Conservation (phyloP, 2,329 filamentous ascomycete genomes). For the Colletotrichum aenigma region DNA sequence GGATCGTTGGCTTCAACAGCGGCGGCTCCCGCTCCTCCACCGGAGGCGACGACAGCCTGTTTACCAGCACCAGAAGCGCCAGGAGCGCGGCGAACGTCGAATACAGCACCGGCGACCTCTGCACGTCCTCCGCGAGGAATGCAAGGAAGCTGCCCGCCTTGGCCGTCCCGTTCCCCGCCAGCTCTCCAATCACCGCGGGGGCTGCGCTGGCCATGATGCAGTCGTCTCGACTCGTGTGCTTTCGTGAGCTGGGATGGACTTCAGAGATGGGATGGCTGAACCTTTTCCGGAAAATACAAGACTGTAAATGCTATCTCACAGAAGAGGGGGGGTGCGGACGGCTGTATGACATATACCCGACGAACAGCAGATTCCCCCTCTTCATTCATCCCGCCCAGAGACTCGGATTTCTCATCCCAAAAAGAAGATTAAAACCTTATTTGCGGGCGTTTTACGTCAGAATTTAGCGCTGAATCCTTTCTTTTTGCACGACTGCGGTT, state of each 20-base stretch:
- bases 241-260: not conserved
- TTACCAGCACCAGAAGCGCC: not conserved
- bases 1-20: constrained; percentile 41
- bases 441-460: not conserved
- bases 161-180: not conserved
- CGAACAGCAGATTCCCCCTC: not conserved
- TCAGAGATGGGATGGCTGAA: not conserved
- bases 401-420: not conserved
- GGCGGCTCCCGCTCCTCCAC: constrained; percentile 45
- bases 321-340: not conserved
- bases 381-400: not conserved
- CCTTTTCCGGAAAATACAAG: rapidly evolving
- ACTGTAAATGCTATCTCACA: rapidly evolving
- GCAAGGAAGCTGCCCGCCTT: not conserved
- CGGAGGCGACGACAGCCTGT: not conserved
- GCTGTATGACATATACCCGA: not conserved
- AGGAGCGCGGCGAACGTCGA: not conserved
- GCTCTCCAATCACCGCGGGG: not conserved
- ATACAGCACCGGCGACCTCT: not conserved
- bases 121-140: not conserved
- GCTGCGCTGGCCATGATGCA: not conserved
- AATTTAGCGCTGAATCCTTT: not conserved
- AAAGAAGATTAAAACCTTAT: not conserved
- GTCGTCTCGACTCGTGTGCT: not conserved
- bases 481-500: not conserved